These are phyloP conservation scores for Candida insectorum DNA, from an alignment of 805 yeast genomes.

Conservation along the genomic window DNA sequence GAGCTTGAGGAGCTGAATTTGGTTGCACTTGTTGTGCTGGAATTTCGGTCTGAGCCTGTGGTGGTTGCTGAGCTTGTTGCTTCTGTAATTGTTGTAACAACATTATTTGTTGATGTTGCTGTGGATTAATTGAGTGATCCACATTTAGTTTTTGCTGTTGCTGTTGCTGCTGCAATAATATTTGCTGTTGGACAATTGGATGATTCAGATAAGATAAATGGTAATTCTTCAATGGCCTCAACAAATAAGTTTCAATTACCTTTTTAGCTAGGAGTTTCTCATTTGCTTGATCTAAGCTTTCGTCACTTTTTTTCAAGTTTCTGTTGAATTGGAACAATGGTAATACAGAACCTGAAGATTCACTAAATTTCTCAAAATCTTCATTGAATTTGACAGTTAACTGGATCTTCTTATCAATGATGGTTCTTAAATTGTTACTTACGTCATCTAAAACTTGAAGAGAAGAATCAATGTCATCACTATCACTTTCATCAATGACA, in stretches of 20 bases:
- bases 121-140: constrained; percentile 7
- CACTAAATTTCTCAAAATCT: constrained; percentile 13
- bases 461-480: constrained; percentile 42
- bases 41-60: constrained; percentile 12
- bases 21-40: constrained; percentile 28
- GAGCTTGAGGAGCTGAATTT: constrained; percentile 2
- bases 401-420: constrained; percentile 33
- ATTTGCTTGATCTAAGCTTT: constrained; percentile 22
- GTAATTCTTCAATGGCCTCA: constrained; percentile 42
- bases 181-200: constrained; percentile 35
- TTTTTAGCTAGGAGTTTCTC: constrained; percentile 35
- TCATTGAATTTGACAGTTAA: constrained; percentile 36
- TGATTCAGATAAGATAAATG: constrained; percentile 45
- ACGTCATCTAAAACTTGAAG: constrained; percentile 47
- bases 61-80: constrained; percentile 16
- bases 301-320: constrained; percentile 26
- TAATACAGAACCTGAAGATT: constrained; percentile 19
- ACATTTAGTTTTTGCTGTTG: constrained; percentile 20
- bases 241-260: constrained; percentile 38
- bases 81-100: constrained; percentile 20
- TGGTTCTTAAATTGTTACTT: constrained; percentile 36
- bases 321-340: constrained; percentile 52
- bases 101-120: constrained; percentile 5
- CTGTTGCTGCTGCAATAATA: constrained; percentile 29
- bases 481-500: constrained; percentile 47